phyloP scores from a whole-genome alignment of 2,329 filamentous ascomycete genomes.

The Arthrinium phaeospermum region DNA sequence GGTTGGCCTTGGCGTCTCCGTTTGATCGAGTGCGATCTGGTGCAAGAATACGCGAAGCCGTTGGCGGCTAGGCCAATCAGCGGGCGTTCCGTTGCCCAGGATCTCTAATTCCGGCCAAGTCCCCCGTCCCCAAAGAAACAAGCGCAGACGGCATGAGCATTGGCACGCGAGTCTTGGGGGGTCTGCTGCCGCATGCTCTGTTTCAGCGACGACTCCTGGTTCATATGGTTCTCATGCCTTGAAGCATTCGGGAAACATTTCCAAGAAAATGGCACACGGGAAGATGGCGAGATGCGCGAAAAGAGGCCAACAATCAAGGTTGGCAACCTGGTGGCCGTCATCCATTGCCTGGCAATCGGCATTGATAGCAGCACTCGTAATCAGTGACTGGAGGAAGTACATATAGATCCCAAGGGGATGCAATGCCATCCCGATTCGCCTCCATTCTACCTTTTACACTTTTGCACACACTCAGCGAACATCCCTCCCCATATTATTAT shows the following conservation, averaged over 20 bases:
- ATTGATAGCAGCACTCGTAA: background rate
- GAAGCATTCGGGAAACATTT: constrained; percentile 9
- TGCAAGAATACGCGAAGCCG: background rate
- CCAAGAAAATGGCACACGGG: background rate
- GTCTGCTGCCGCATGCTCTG: background rate
- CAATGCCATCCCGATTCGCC: background rate
- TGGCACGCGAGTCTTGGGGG: background rate
- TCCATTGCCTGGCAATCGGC: background rate
- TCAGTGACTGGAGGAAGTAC: background rate
- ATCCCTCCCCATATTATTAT: constrained; percentile 13
- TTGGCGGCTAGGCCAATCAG: background rate
- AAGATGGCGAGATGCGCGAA: background rate
- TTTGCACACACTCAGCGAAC: background rate
- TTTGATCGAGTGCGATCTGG: constrained; percentile 7
- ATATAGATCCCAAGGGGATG: background rate
- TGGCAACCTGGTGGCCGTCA: background rate
- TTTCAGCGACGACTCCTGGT: background rate
- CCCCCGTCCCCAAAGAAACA: background rate
- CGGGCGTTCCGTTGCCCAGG: background rate
- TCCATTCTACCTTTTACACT: constrained; percentile 11
- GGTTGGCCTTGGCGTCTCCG: constrained; percentile 9
- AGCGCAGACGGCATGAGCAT: constrained; percentile 1
- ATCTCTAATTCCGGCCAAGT: background rate
- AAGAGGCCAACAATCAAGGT: constrained; percentile 9
- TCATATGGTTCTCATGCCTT: constrained; percentile 17